Percentiles rank a stretch among this genome's conserved stretches.
Conservation (phyloP, 1,284 basidiomycete species). For the Rhodotorula sp. region DNA sequence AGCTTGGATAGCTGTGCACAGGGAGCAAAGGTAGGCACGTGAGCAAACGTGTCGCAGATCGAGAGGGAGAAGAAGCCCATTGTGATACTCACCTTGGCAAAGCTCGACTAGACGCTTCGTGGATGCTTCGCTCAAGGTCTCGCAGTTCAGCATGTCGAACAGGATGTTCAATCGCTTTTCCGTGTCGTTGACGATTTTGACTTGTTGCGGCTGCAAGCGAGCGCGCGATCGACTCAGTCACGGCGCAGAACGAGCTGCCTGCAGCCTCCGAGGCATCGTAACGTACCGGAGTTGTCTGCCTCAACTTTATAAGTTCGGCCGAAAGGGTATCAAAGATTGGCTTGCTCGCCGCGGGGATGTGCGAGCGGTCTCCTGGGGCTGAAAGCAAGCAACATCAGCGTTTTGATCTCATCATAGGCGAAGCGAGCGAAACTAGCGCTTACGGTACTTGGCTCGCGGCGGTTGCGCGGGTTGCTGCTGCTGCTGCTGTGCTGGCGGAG, state of each 20-base stretch:
- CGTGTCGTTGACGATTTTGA: slow-evolving; percentile 80
- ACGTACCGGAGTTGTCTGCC: slow-evolving; percentile 42
- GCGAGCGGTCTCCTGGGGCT: slow-evolving; percentile 86
- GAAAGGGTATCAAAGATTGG: slow-evolving; percentile 60
- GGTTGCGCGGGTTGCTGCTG: slow-evolving; percentile 39
- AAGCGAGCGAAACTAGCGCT: slow-evolving; percentile 12
- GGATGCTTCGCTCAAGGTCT: slow-evolving; percentile 58
- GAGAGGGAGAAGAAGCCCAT: neutral
- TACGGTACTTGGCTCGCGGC: slow-evolving; percentile 15
- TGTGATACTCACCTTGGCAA: slow-evolving; percentile 40
- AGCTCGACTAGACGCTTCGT: slow-evolving; percentile 47
- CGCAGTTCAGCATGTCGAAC: slow-evolving; percentile 89
- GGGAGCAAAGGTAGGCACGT: neutral
- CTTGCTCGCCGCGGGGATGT: slow-evolving; percentile 71
- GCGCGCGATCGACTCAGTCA: neutral
- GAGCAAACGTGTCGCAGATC: too few species aligned
- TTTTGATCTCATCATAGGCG: neutral
- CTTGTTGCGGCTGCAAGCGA: slow-evolving; percentile 65
- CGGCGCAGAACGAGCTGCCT: neutral
- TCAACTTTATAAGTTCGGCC: slow-evolving; percentile 20
- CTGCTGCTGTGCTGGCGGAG: slow-evolving; percentile 12
- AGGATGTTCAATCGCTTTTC: slow-evolving; percentile 81
- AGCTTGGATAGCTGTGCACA: slow-evolving; percentile 38
- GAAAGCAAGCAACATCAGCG: slow-evolving; percentile 7
- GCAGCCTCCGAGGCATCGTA: neutral